Conservation (phyloP, 108 stramenopile species). For the Cyclotella baltica region DNA sequence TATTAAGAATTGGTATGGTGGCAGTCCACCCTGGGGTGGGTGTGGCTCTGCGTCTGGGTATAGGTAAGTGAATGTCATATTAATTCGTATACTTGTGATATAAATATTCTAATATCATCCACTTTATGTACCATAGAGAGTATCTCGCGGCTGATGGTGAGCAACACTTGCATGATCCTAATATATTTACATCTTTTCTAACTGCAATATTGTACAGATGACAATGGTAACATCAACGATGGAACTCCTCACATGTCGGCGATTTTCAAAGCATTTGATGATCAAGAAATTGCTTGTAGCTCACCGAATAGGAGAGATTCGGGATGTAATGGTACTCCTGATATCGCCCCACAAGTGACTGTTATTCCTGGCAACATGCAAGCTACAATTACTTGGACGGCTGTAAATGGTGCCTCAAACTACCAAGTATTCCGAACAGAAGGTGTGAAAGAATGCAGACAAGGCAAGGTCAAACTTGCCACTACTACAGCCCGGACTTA, state of each 20-base stretch:
- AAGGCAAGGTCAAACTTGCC: constrained; percentile 20
- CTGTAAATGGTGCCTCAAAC: neutral
- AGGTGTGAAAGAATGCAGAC: constrained; percentile 21
- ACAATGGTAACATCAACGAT: constrained; percentile 26
- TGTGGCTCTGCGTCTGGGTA: constrained; percentile 19
- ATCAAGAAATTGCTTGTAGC: constrained; percentile 36
- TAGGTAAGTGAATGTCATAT: no score
- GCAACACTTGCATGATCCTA: neutral
- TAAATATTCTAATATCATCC: no score
- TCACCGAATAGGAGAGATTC: neutral
- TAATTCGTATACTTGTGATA: no score
- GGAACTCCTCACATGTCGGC: constrained; percentile 37
- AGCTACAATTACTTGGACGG: constrained; percentile 15
- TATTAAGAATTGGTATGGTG: constrained; percentile 25
- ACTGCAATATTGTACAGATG: constrained; percentile 3
- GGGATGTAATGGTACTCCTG: constrained; percentile 21
- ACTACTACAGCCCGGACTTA: neutral
- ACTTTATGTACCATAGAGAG: no score
- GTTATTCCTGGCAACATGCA: constrained; percentile 7
- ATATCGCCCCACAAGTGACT: neutral
- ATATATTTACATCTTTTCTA: no score
- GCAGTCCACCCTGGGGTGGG: constrained; percentile 19
- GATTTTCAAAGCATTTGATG: constrained; percentile 17
- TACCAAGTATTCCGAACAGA: constrained; percentile 39
- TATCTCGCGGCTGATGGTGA: constrained; percentile 5